These are phyloP conservation scores for Fusarium guadeloupense DNA, from an alignment of 2,329 filamentous ascomycete species.

Conservation along the genomic window DNA sequence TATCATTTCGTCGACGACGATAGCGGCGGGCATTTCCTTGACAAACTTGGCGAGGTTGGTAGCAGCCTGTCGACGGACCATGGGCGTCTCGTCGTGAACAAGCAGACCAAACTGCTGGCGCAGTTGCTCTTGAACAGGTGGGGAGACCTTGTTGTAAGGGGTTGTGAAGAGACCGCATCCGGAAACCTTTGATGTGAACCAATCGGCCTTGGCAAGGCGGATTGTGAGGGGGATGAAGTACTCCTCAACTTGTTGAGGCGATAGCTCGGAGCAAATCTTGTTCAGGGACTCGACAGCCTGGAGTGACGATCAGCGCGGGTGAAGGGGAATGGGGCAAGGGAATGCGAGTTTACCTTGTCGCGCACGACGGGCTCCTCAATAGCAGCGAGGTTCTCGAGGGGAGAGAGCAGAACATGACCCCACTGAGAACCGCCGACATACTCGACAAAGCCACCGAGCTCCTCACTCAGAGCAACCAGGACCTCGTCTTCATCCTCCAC, in stretches of 20 bases:
- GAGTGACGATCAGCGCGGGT: conserved; percentile 8
- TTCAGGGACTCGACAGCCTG: conserved; percentile 98
- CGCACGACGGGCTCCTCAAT: conserved; percentile 98
- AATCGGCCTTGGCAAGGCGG: conserved; percentile 97
- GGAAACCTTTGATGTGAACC: conserved; percentile 99
- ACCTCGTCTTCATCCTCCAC: conserved; percentile 99
- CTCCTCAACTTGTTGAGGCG: conserved; percentile 91
- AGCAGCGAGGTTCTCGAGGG: conserved; percentile 95
- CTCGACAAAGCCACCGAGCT: conserved; percentile 95
- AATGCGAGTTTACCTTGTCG: conserved; percentile 78
- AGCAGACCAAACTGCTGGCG: conserved; percentile 91
- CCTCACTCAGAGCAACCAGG: conserved; percentile 93
- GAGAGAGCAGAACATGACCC: conserved; percentile 95
- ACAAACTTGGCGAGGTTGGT: conserved; percentile 98
- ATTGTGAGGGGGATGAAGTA: conserved; percentile 96
- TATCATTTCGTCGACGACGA: conserved; percentile 99
- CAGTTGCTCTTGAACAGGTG: conserved; percentile 88
- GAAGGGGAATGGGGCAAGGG: neutral
- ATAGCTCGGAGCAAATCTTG: conserved; percentile 96
- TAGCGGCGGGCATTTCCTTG: conserved; percentile 90
- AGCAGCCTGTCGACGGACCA: conserved; percentile 96
- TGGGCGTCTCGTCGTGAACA: conserved; percentile 97
- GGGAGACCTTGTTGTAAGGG: conserved; percentile 90
- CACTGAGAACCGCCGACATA: conserved; percentile 95
- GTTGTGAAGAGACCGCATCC: conserved; percentile 94